Evolutionary conservation across 2,329 filamentous ascomycete species (phyloP).

Genomic region (Aspergillus uvarum): DNA sequence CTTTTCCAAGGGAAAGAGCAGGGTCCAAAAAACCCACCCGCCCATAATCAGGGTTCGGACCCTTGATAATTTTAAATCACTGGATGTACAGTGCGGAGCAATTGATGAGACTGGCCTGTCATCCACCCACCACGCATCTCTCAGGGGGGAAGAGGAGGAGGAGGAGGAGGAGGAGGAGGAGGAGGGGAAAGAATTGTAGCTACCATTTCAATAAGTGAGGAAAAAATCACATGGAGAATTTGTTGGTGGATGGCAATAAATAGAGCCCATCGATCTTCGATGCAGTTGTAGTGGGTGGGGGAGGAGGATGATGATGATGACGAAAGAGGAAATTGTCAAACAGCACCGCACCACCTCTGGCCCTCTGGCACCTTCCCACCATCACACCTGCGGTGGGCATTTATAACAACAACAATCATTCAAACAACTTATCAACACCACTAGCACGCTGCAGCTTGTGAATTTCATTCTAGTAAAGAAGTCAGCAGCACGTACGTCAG

Average conservation of each 20-base stretch:
- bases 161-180: not conserved
- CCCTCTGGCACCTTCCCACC: too few relatives aligned
- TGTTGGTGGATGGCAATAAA: too few relatives aligned
- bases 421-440: not conserved
- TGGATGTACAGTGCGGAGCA: conserved; percentile 1
- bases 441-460: not conserved
- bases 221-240: too few relatives aligned
- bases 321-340: conserved; percentile 4
- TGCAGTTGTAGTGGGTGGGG: not conserved
- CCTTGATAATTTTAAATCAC: conserved; percentile 6
- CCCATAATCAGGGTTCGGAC: conserved; percentile 9
- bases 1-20: not conserved
- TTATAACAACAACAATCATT: not conserved
- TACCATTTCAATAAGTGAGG: not conserved
- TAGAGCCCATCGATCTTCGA: too few relatives aligned
- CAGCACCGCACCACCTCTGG: not conserved
- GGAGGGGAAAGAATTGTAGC: not conserved
- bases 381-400: not conserved
- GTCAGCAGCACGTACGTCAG: not conserved
- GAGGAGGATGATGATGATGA: conserved; percentile 1
- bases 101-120: not conserved
- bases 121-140: not conserved
- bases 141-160: not conserved
- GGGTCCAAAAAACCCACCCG: conserved; percentile 6
- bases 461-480: not conserved